These are phyloP conservation scores for Smittium mucronatum DNA, from an alignment of 371 early-diverging fungal species.

Conservation along the genomic window DNA sequence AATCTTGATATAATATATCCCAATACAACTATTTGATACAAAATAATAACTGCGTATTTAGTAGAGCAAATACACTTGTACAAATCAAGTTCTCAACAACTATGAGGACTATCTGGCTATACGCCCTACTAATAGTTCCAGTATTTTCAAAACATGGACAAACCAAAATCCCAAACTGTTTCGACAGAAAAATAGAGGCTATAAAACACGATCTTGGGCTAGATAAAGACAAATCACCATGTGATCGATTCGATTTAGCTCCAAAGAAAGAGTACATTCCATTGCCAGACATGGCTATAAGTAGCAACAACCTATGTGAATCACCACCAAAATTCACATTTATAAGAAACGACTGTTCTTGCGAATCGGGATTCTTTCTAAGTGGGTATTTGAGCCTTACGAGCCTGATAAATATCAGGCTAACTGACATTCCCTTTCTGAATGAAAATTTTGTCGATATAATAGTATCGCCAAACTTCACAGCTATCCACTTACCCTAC, in stretches of 20 bases:
- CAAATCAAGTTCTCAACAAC: too few relatives aligned
- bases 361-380: slow-evolving; percentile 1
- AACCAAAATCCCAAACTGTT: neutral
- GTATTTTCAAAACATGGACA: too few relatives aligned
- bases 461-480: neutral
- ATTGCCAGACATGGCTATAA: neutral
- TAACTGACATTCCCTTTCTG: neutral
- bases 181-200: neutral
- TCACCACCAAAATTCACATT: neutral
- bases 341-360: neutral
- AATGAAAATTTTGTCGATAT: slow-evolving; percentile 4
- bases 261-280: neutral
- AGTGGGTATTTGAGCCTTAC: neutral
- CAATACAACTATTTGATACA: too few relatives aligned
- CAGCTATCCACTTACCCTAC: slow-evolving; percentile 7
- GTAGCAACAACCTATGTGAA: neutral
- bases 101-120: too few relatives aligned
- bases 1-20: too few relatives aligned
- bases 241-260: neutral
- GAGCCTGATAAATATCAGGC: neutral
- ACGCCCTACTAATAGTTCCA: too few relatives aligned
- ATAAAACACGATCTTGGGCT: neutral
- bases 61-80: too few relatives aligned
- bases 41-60: too few relatives aligned
- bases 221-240: neutral